Evolutionary conservation across 202 grass and related monocot genomes (phyloP), one percentile per base, ranked within the genome.

Genomic region (Alloteropsis angusta): DNA sequence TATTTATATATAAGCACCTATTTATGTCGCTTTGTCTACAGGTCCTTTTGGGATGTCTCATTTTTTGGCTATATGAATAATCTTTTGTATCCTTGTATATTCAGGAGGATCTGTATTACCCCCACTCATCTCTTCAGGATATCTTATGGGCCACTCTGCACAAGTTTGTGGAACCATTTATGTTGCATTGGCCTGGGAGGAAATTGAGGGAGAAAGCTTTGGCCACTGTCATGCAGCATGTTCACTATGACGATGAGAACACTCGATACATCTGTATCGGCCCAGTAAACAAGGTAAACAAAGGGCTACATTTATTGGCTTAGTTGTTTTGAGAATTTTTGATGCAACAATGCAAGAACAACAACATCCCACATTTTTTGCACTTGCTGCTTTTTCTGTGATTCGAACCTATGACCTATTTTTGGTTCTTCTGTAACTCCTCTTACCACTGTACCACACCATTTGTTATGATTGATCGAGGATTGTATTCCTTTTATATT

Each of bases 191-290:
- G 87, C 96, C 92, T 74, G 89, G 96, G 58, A 82, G 49, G 81
- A 95, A 84, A 83, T 71, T 98, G 74, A 90, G 96, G 74, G 87
- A 95, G 47, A 95, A 89, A 76, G 59, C 96, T 89, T 41, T 95
- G 65, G 66, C 84, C 52, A 83, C 68, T 74, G 87, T 62, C 46
- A 98, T 95, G 37, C 71, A 98, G 42, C 96, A 98, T 70, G 82
- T 98, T 82, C 96, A 95, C 72, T 98, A 98, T 86, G 96, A 98
- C 83, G 96, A 98, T 86, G 96, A 95, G 62, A 98, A 95, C 78
- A 95, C 86, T 56, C 75, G 86, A 57, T 98, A 98, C 67, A 80
- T 95, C 74, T 98, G 96, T 83, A 95, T 93, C 70, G 96, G 96
- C 90, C 86, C 89, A 52, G 96, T 98, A 57, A 98, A 95, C 85